Percentiles rank a stretch among this genome's conserved stretches.
Evolutionary conservation across 2,329 filamentous ascomycete genomes (phyloP).

Genomic region (Spiromastix sp.): DNA sequence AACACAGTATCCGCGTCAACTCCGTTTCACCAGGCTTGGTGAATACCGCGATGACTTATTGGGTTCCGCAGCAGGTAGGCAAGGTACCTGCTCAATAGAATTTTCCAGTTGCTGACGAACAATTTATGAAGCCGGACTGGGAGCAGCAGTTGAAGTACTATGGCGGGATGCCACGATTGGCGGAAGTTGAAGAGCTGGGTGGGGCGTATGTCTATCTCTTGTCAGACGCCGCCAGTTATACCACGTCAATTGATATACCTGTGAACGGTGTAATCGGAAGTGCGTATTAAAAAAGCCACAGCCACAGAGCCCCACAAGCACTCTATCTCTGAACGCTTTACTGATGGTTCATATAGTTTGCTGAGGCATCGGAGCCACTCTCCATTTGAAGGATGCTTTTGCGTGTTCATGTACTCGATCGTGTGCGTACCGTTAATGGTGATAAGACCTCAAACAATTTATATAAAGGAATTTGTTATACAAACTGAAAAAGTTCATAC

Average conservation of each 20-base stretch:
- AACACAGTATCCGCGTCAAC: conserved; percentile 59
- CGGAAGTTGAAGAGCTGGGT: conserved; percentile 41
- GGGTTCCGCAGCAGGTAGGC: conserved; percentile 31
- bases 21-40: conserved; percentile 33
- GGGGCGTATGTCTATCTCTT: conserved; percentile 41
- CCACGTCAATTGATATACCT: conserved; percentile 40
- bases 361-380: background rate
- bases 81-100: background rate
- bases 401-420: too few species aligned
- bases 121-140: conserved; percentile 31
- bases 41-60: conserved; percentile 36
- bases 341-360: conserved; percentile 2
- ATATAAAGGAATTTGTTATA: too few species aligned
- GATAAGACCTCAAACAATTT: too few species aligned
- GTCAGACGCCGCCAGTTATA: conserved; percentile 38
- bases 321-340: too few species aligned
- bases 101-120: background rate
- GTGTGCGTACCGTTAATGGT: too few species aligned
- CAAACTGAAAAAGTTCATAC: too few species aligned
- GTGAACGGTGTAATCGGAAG: conserved; percentile 39
- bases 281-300: too few species aligned
- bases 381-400: too few species aligned
- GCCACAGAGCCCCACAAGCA: too few species aligned
- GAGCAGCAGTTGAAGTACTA: conserved; percentile 45
- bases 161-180: conserved; percentile 42